Percentiles rank a stretch among this genome's conserved stretches.
These are phyloP conservation scores for Penicillium frequentans DNA, from an alignment of 2,329 filamentous ascomycete genomes.

Conservation along the genomic window DNA sequence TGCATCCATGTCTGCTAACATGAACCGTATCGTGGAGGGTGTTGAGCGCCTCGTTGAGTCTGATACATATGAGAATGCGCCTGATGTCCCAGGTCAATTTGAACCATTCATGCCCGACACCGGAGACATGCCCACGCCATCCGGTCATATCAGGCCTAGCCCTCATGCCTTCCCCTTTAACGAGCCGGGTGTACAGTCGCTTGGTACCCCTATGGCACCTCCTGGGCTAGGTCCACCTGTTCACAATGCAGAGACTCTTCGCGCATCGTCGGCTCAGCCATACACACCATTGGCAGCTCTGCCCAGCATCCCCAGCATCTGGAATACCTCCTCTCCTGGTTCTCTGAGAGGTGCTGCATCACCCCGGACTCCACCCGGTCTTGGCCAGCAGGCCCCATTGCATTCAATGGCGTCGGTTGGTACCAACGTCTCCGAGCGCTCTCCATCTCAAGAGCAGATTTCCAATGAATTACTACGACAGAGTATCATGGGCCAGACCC, in stretches of 20 bases:
- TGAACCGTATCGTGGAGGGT: conserved; percentile 41
- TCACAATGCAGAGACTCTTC: conserved; percentile 18
- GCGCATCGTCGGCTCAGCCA: conserved; percentile 28
- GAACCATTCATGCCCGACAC: conserved; percentile 23
- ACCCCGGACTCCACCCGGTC: conserved; percentile 40
- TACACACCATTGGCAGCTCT: conserved; percentile 33
- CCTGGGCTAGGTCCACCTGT: conserved; percentile 33
- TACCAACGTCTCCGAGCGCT: conserved; percentile 15
- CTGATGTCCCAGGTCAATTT: conserved; percentile 27
- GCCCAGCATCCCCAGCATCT: conserved; percentile 44
- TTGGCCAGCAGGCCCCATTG: conserved; percentile 28
- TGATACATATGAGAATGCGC: conserved; percentile 39
- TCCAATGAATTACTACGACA: conserved; percentile 31
- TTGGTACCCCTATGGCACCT: conserved; percentile 32
- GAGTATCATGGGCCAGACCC: conserved; percentile 27
- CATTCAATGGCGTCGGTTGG: conserved; percentile 12
- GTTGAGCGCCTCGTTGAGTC: conserved; percentile 42
- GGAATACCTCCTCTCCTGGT: conserved; percentile 47
- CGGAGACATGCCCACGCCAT: conserved; percentile 24
- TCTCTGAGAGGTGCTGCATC: conserved; percentile 41
- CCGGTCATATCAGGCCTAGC: conserved; percentile 22
- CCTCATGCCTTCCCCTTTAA: conserved; percentile 21
- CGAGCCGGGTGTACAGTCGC: conserved; percentile 22
- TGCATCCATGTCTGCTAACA: conserved; percentile 42
- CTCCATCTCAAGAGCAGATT: conserved; percentile 25